Percentiles rank a stretch among this genome's conserved stretches.
These are phyloP conservation scores for Tylopilus sp. DNA, from an alignment of 768 basidiomycete genomes.

Conservation along the genomic window DNA sequence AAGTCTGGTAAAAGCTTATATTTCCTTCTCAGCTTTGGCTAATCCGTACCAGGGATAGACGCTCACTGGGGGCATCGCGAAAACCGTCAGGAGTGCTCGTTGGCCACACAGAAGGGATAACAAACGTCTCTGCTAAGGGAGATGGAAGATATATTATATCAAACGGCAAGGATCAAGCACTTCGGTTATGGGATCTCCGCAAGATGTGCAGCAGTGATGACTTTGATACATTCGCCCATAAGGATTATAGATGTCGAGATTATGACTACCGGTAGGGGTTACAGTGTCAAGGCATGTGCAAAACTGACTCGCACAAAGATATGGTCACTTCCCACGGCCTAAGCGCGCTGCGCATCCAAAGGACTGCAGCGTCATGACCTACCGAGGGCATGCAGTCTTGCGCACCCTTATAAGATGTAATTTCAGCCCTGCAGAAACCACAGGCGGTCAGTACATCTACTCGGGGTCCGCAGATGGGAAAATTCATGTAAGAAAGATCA, in stretches of 20 bases:
- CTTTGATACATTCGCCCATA: constrained; percentile 50
- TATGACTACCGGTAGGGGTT: constrained; percentile 81
- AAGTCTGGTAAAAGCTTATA: constrained; percentile 74
- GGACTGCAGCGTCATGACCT: constrained; percentile 95
- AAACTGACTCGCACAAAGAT: constrained; percentile 37
- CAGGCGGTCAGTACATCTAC: constrained; percentile 90
- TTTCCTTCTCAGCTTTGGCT: not conserved
- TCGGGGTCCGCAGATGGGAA: constrained; percentile 86
- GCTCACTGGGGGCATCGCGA: constrained; percentile 42
- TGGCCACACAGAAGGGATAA: constrained; percentile 95
- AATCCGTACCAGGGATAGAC: constrained; percentile 43
- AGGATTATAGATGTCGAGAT: constrained; percentile 51
- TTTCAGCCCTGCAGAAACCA: constrained; percentile 91
- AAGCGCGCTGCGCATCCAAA: constrained; percentile 65
- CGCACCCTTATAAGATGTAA: constrained; percentile 94
- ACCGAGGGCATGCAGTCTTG: constrained; percentile 85
- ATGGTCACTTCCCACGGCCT: constrained; percentile 64
- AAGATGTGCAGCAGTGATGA: constrained; percentile 82
- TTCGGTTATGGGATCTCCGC: constrained; percentile 90
- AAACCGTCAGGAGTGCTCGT: constrained; percentile 92
- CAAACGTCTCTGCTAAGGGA: constrained; percentile 92
- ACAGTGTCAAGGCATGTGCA: not conserved
- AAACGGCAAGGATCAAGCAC: constrained; percentile 93
- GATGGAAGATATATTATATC: constrained; percentile 95
- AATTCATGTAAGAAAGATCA: constrained; percentile 61